Conservation (phyloP, 768 basidiomycete species). For the Lactarius akahatsu region DNA sequence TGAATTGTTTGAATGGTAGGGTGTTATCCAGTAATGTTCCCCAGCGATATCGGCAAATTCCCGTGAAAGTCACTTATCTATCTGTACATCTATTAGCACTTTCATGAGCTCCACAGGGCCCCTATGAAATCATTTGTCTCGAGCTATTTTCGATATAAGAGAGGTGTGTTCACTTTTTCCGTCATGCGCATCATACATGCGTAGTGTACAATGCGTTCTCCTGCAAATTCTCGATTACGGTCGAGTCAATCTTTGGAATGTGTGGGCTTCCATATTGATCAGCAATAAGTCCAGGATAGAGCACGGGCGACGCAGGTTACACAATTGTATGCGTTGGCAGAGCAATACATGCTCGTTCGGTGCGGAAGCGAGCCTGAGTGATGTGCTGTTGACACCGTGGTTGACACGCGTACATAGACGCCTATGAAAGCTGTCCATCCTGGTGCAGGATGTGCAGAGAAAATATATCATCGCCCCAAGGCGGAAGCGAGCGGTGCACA, state of each 20-base stretch:
- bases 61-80: not conserved
- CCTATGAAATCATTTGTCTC: not conserved
- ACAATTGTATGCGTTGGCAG: too few relatives aligned
- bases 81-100: not conserved
- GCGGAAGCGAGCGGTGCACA: too few relatives aligned
- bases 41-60: not conserved
- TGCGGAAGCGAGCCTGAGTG: too few relatives aligned
- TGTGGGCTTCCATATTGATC: not conserved
- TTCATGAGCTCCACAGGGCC: not conserved
- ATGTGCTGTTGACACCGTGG: too few relatives aligned
- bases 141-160: not conserved
- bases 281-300: too few relatives aligned
- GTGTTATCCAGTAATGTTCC: not conserved
- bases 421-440: too few relatives aligned
- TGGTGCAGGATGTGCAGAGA: too few relatives aligned
- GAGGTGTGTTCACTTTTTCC: not conserved
- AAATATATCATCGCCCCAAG: too few relatives aligned
- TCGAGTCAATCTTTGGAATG: too few relatives aligned
- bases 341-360: too few relatives aligned
- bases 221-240: not conserved
- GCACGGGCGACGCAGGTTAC: too few relatives aligned
- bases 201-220: not conserved
- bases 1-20: constrained; percentile 19
- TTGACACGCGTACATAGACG: too few relatives aligned
- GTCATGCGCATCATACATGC: not conserved